phyloP scores from a whole-genome alignment of 257 asterid genomes.

The Nicotiana tomentosiformis region DNA sequence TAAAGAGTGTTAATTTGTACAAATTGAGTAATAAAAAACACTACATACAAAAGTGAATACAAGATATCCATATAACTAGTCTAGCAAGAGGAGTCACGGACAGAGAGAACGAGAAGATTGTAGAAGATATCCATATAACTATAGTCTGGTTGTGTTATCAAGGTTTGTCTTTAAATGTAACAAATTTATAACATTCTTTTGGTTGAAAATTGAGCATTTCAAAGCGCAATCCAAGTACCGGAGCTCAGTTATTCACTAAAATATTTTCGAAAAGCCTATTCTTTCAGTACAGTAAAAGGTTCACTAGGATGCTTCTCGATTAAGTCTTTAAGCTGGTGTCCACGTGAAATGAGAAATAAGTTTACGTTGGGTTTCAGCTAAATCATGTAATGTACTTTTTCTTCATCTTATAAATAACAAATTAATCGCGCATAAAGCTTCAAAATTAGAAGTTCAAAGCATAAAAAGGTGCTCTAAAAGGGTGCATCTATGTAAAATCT shows the following conservation, averaged over 20 bases:
- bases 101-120: no score
- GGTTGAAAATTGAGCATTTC: neutral
- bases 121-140: no score
- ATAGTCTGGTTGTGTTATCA: neutral
- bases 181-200: neutral
- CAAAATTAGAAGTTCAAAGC: neutral
- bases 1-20: neutral
- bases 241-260: neutral
- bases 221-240: neutral
- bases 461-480: neutral
- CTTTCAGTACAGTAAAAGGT: neutral
- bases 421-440: neutral
- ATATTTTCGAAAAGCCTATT: neutral
- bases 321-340: neutral
- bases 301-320: neutral
- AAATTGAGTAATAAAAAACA: neutral
- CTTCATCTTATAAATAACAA: neutral
- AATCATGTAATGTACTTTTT: neutral
- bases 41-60: no score
- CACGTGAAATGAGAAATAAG: neutral
- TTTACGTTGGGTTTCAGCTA: neutral
- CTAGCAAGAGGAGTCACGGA: no score
- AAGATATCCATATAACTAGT: no score
- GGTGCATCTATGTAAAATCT: neutral
- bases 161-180: neutral